These are phyloP conservation scores for Schizonepeta tenuifolia DNA, from an alignment of 257 asterid genomes.

Conservation along the genomic window DNA sequence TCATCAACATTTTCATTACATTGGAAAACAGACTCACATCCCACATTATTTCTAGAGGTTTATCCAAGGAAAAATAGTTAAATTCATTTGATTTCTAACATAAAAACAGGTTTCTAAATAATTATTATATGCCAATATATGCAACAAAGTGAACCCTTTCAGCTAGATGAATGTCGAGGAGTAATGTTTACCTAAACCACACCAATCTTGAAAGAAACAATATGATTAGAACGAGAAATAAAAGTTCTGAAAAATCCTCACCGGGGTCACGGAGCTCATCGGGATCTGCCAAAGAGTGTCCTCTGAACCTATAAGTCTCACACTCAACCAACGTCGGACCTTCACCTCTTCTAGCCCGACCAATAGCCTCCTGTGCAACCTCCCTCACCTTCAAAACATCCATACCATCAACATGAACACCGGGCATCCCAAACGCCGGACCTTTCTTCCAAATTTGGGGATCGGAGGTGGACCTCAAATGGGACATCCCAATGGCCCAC, in stretches of 20 bases:
- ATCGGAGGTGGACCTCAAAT: conserved; percentile 94
- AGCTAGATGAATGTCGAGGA: conserved; percentile 7
- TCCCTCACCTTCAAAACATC: conserved; percentile 98
- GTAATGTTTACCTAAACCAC: neutral
- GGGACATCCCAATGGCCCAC: conserved; percentile 99
- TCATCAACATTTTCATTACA: neutral
- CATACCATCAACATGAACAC: conserved; percentile 98
- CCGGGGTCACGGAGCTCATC: conserved; percentile 99
- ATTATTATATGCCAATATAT: neutral
- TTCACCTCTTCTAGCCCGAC: conserved; percentile 92
- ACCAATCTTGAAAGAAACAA: conserved; percentile 1
- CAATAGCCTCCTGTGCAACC: conserved; percentile 89
- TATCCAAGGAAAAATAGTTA: neutral
- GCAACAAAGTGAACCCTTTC: neutral
- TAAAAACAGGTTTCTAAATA: neutral
- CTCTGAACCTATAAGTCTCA: conserved; percentile 94
- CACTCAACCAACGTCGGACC: conserved; percentile 97
- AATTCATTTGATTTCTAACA: conserved; percentile 2
- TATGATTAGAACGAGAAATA: neutral
- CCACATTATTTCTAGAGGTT: neutral
- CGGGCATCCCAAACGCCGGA: conserved; percentile 98
- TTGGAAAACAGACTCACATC: neutral
- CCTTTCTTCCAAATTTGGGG: conserved; percentile 98
- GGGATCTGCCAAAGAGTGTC: conserved; percentile 98
- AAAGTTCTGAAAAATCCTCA: conserved; percentile 41